Percentiles rank a stretch among this genome's conserved stretches.
Conservation (phyloP, 2,329 filamentous ascomycete genomes). For the Parasarocladium wereldwijsianum region DNA sequence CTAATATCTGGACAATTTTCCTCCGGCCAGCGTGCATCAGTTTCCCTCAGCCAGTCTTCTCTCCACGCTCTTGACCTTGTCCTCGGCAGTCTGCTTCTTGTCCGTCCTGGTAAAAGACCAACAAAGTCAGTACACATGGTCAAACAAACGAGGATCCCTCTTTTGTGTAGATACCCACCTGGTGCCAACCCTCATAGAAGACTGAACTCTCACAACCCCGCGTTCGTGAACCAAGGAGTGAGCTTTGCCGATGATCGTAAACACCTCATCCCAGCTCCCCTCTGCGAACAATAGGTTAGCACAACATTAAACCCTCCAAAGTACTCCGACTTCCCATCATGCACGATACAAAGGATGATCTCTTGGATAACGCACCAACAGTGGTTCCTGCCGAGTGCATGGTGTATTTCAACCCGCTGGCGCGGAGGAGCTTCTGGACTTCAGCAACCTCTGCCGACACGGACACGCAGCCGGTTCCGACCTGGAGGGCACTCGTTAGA, state of each 20-base stretch:
- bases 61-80: conserved; percentile 57
- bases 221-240: conserved; percentile 63
- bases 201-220: conserved; percentile 74
- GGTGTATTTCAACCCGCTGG: conserved; percentile 64
- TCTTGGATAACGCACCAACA: conserved; percentile 46
- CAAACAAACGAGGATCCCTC: no score
- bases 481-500: conserved; percentile 23
- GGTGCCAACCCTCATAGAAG: conserved; percentile 73
- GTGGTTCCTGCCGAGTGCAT: conserved; percentile 96
- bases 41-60: conserved; percentile 27
- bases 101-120: conserved; percentile 56
- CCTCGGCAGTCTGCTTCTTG: conserved; percentile 66
- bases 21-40: no score
- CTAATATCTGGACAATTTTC: no score
- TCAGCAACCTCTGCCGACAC: conserved; percentile 75
- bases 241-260: conserved; percentile 72
- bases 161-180: no score
- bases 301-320: not conserved
- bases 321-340: no score
- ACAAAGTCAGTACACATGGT: not conserved
- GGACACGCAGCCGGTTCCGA: conserved; percentile 65
- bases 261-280: conserved; percentile 80
- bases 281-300: no score
- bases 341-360: conserved; percentile 2
- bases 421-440: conserved; percentile 72